phyloP scores from a whole-genome alignment of 2,329 filamentous ascomycete species.

The Ramularia collo-cygni region DNA sequence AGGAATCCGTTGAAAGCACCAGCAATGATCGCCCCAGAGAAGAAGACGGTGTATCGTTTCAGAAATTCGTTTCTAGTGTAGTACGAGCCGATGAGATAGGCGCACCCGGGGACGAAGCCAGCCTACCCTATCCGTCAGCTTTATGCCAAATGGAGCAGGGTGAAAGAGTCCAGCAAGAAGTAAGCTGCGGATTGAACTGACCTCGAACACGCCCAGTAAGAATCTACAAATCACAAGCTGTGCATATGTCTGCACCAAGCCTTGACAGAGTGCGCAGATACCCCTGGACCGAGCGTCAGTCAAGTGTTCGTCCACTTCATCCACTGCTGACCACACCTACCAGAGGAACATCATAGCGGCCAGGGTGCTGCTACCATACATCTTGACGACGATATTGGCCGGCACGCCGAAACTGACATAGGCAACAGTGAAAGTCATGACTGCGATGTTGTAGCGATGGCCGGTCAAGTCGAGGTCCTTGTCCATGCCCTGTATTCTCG shows the following conservation, averaged over 20 bases:
- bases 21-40: conserved; percentile 25
- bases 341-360: background rate
- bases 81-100: conserved; percentile 27
- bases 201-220: background rate
- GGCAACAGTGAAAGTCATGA: conserved; percentile 34
- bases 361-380: conserved; percentile 49
- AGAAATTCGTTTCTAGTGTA: conserved; percentile 37
- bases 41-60: conserved; percentile 31
- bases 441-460: conserved; percentile 33
- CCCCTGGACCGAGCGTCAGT: background rate
- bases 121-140: conserved; percentile 16
- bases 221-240: background rate
- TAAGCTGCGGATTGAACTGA: background rate
- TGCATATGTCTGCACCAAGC: background rate
- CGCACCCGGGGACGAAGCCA: conserved; percentile 33
- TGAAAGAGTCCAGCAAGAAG: no score
- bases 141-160: no score
- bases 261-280: background rate
- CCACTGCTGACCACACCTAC: background rate
- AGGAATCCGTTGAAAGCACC: conserved; percentile 15
- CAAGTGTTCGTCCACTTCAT: background rate
- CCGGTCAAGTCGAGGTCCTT: conserved; percentile 30
- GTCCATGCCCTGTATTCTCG: conserved; percentile 33
- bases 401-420: conserved; percentile 33
- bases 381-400: conserved; percentile 48